A percentile compares a stretch with the other conserved stretches of the same genome.
phyloP scores from a whole-genome alignment of 106 monocot species.

The Iris macrosiphon region DNA sequence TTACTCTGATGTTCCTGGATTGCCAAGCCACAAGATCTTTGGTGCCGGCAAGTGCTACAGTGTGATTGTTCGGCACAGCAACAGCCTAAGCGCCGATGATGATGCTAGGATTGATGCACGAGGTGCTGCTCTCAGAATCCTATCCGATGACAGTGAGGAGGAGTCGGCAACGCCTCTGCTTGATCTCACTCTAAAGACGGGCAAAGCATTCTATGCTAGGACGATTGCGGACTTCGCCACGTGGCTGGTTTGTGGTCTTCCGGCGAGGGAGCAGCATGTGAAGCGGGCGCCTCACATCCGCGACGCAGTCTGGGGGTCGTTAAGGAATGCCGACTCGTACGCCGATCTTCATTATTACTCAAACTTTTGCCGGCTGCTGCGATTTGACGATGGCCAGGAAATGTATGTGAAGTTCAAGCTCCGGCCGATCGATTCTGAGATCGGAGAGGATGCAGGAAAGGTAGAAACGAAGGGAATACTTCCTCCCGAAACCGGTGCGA shows the following conservation, averaged over 20 bases:
- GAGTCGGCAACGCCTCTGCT: conserved; percentile 14
- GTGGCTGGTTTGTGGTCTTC: conserved; percentile 41
- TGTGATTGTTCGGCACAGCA: conserved; percentile 40
- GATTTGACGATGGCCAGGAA: conserved; percentile 31
- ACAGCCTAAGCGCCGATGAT: conserved; percentile 51
- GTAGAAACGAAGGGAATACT: conserved; percentile 37
- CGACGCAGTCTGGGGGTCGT: conserved; percentile 49
- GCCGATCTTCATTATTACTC: conserved; percentile 48
- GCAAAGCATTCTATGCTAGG: conserved; percentile 46
- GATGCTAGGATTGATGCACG: conserved; percentile 50
- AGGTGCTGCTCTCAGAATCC: conserved; percentile 33
- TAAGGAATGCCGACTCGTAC: conserved; percentile 34
- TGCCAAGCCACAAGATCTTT: conserved; percentile 38
- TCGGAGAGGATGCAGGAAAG: conserved; percentile 28
- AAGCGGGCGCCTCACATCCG: conserved; percentile 34
- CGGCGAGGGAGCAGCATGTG: conserved; percentile 42
- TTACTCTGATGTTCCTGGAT: conserved; percentile 12
- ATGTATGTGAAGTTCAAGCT: conserved; percentile 50
- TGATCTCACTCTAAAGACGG: conserved; percentile 43
- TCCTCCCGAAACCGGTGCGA: conserved; percentile 47
- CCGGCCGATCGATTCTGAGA: conserved; percentile 18
- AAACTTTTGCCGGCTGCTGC: conserved; percentile 29
- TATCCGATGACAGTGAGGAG: conserved; percentile 24
- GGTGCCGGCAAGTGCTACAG: conserved; percentile 23
- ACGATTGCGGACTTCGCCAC: conserved; percentile 41